phyloP scores from a whole-genome alignment of 306 rosid genomes.

The Cucumis cinereus region DNA sequence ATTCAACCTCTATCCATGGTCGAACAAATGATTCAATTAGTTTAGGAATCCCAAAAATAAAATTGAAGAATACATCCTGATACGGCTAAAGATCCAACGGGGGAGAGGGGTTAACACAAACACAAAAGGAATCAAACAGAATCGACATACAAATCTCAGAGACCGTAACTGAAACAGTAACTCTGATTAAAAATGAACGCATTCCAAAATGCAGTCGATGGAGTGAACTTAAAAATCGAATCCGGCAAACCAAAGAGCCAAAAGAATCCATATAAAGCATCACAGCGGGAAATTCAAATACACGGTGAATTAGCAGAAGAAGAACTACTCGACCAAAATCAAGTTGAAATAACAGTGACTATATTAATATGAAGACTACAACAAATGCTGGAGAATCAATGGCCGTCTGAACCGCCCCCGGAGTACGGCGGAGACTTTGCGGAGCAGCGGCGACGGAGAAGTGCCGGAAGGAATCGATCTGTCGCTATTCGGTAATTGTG shows the following conservation, averaged over 20 bases:
- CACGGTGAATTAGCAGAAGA: background rate
- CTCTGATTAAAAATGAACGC: background rate
- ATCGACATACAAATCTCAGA: background rate
- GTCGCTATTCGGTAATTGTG: background rate
- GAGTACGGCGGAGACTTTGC: background rate
- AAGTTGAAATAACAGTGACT: background rate
- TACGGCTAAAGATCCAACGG: background rate
- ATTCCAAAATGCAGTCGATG: background rate
- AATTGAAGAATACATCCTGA: background rate
- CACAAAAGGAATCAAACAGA: background rate
- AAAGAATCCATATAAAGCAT: background rate
- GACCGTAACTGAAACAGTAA: background rate
- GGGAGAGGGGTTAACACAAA: background rate
- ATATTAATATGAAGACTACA: slow-evolving; percentile 14
- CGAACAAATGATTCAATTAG: background rate
- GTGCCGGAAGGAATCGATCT: background rate
- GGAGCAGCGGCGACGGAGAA: background rate
- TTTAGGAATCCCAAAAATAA: background rate
- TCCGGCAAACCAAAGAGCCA: background rate
- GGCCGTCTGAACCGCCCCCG: slow-evolving; percentile 24
- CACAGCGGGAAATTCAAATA: background rate
- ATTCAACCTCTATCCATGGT: background rate
- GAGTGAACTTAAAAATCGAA: background rate
- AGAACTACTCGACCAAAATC: background rate
- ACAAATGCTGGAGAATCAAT: slow-evolving; percentile 33